Conservation (phyloP, 2,329 filamentous ascomycete genomes). For the Colletotrichum karsti region DNA sequence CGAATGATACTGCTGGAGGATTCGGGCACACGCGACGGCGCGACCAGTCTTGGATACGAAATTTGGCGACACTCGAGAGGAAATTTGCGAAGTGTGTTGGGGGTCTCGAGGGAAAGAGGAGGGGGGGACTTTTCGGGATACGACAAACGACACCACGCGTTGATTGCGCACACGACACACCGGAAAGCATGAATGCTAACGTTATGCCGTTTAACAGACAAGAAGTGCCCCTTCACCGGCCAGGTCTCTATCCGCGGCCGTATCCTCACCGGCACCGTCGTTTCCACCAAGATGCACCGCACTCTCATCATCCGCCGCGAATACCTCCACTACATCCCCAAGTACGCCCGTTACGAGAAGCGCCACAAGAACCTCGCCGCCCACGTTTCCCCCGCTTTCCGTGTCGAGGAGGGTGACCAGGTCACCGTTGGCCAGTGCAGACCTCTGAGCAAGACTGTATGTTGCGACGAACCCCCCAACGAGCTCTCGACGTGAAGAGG, state of each 20-base stretch:
- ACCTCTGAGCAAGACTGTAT: constrained; percentile 98
- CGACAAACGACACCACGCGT: neutral
- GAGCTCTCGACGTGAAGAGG: neutral
- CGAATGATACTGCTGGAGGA: neutral
- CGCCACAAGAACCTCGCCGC: constrained; percentile 99
- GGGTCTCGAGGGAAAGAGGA: neutral
- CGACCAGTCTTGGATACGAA: neutral
- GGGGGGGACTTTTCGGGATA: neutral
- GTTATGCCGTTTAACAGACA: constrained; percentile 70
- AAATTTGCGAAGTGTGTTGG: neutral
- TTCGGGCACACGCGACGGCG: neutral
- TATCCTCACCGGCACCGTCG: constrained; percentile 99
- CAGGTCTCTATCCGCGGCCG: constrained; percentile 99
- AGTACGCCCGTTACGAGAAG: constrained; percentile 99
- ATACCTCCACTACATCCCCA: constrained; percentile 99
- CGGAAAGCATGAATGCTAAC: constrained; percentile 15
- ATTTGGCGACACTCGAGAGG: neutral
- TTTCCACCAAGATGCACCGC: constrained; percentile 99
- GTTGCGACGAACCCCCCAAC: constrained; percentile 49
- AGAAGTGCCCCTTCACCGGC: constrained; percentile 99
- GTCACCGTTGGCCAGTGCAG: constrained; percentile 99
- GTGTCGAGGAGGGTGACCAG: constrained; percentile 99
- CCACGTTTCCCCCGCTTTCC: constrained; percentile 99
- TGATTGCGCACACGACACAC: neutral
- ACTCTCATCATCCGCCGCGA: constrained; percentile 99